A percentile compares a stretch with the other conserved stretches of the same genome.
Conservation (phyloP, 2,329 filamentous ascomycete genomes). For the Colletotrichum orbiculare region DNA sequence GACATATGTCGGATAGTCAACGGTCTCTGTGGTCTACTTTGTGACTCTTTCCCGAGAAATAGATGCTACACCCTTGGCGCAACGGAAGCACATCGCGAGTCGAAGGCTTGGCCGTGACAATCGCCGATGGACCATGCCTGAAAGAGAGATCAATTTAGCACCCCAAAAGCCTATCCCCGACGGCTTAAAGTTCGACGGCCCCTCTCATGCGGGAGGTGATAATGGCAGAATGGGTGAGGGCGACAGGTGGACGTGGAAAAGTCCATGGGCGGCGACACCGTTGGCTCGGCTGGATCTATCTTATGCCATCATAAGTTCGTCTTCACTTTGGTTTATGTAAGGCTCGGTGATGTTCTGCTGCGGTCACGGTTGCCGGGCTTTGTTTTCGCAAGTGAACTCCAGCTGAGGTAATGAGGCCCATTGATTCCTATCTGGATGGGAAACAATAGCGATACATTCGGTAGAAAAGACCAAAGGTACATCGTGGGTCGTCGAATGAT, state of each 20-base stretch:
- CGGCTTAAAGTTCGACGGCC: constrained; percentile 23
- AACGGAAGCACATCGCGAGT: constrained; percentile 23
- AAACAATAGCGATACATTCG: neutral
- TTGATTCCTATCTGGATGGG: neutral
- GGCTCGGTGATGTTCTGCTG: too few species aligned
- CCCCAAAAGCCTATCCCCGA: constrained; percentile 34
- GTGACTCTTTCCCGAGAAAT: constrained; percentile 11
- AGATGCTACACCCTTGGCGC: constrained; percentile 22
- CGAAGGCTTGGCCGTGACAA: constrained; percentile 24
- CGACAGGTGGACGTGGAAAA: neutral
- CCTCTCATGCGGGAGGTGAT: constrained; percentile 5
- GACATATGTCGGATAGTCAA: constrained; percentile 34
- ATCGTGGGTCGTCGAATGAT: constrained; percentile 20
- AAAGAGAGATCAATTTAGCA: neutral
- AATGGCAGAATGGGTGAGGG: constrained; percentile 9
- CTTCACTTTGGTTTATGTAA: too few species aligned
- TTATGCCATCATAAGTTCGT: too few species aligned
- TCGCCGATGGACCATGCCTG: constrained; percentile 31
- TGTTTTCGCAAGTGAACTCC: neutral
- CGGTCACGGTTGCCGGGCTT: neutral
- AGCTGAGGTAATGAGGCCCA: too few species aligned
- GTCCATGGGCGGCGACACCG: neutral
- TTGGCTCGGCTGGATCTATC: too few species aligned
- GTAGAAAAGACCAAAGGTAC: too few species aligned
- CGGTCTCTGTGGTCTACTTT: neutral